Evolutionary conservation across 164 flowering plant species (phyloP).

Genomic region (Cinnamomum chago): DNA sequence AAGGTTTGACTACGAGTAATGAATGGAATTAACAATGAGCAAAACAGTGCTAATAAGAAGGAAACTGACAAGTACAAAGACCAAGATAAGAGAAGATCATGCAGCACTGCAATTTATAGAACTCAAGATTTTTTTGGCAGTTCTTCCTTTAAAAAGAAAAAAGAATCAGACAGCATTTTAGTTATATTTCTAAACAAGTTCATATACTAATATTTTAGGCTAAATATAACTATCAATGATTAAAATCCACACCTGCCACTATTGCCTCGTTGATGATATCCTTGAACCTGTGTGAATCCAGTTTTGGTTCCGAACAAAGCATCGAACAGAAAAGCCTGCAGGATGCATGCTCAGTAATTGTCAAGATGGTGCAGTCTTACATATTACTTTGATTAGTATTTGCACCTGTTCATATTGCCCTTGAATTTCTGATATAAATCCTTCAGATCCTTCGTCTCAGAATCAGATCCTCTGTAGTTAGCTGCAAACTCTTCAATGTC

Average conservation of each 20-base stretch:
- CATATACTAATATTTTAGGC: too few species aligned
- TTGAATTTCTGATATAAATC: constrained; percentile 64
- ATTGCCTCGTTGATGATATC: constrained; percentile 87
- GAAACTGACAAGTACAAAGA: too few species aligned
- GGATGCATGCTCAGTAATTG: constrained; percentile 1
- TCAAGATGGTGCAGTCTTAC: background rate
- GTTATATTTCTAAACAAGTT: too few species aligned
- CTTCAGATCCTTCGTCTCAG: constrained; percentile 80
- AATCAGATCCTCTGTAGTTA: constrained; percentile 88
- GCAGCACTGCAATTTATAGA: too few species aligned
- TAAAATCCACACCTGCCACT: constrained; percentile 50
- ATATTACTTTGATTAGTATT: background rate
- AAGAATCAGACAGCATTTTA: too few species aligned
- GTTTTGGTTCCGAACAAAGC: constrained; percentile 90
- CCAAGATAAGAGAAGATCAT: too few species aligned
- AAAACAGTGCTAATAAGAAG: too few species aligned
- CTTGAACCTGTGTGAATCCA: constrained; percentile 96
- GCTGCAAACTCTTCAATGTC: constrained; percentile 97
- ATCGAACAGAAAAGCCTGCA: constrained; percentile 89
- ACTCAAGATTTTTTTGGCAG: too few species aligned
- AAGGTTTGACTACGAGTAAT: too few species aligned
- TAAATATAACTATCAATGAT: too few species aligned
- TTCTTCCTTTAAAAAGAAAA: too few species aligned
- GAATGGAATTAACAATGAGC: too few species aligned
- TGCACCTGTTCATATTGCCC: constrained; percentile 91